Evolutionary conservation across 2,329 filamentous ascomycete genomes (phyloP), one percentile per base, ranked within the genome.

Genomic region (Fusarium euwallaceae): DNA sequence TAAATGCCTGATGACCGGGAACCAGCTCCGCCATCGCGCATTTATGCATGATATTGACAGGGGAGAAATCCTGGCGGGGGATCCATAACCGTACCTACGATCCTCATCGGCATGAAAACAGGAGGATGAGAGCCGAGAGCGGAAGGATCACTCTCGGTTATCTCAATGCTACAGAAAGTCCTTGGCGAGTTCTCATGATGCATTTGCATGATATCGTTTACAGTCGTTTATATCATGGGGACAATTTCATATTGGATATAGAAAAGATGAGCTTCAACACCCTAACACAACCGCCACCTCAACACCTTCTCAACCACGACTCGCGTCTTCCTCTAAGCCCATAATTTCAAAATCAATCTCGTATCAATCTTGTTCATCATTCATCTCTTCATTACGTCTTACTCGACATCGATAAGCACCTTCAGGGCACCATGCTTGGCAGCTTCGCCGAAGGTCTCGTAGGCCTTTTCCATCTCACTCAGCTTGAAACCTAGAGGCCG

Each of bases 351-450:
- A 41, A 1, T 10, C 32, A 12, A 4, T 17, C 27, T 17, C 4
- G 4, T 48, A 45, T 61, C 39, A 61, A 61, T 34, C 41, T 34
- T 17, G 27, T 9, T 34, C 59, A 22, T 48, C 27, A 27, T 34
- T 55, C 27, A 4, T 37, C 34, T 41, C 37, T 27, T 60, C 36
- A 3, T 41, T n/a, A 12, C 27, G 16, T 36, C 37, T 67, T 53
- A 76, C 14, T 77, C 75, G 1, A 75, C 64, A 2, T 77, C 72
- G 12, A 77, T 73, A 11, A 77, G 22, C 1, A 77, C 72, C 59
- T 77, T 77, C 11, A 77, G 37, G 3, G 74, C 74, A 8, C 64
- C 68, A 24, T 76, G 70, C 60, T 77, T 53, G 1, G 75, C 51
- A 4, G 72, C 75, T 43, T 73, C 65, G 9, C 72, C 72, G 32